Conservation (phyloP, 2,329 filamentous ascomycete genomes). For the Ophiostoma angusticollis region DNA sequence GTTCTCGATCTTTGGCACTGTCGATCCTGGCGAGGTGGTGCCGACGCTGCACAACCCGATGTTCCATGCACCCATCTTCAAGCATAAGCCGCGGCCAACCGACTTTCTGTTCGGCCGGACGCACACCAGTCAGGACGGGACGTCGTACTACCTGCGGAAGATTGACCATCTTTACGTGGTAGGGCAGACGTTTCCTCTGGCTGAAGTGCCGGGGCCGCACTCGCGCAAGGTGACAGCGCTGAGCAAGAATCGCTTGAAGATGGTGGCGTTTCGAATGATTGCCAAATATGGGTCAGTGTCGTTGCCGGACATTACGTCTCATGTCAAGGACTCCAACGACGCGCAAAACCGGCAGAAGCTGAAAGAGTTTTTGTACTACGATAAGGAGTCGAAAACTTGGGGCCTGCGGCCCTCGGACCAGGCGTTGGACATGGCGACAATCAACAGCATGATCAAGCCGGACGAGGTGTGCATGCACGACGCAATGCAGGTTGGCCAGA, state of each 20-base stretch:
- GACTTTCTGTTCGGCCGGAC: slow-evolving; percentile 83
- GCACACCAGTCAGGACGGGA: slow-evolving; percentile 65
- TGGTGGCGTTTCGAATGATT: slow-evolving; percentile 85
- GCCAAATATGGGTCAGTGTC: slow-evolving; percentile 60
- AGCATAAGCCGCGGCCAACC: slow-evolving; percentile 60
- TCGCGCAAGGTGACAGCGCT: slow-evolving; percentile 92
- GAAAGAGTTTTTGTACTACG: slow-evolving; percentile 88
- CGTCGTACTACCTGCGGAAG: slow-evolving; percentile 70
- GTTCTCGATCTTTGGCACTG: slow-evolving; percentile 87
- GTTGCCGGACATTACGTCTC: slow-evolving; percentile 75
- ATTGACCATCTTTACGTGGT: slow-evolving; percentile 86
- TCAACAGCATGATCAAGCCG: slow-evolving; percentile 82
- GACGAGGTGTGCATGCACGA: slow-evolving; percentile 92
- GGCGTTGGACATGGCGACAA: slow-evolving; percentile 65
- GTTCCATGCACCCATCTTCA: slow-evolving; percentile 89
- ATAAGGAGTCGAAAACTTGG: slow-evolving; percentile 83
- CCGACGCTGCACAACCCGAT: slow-evolving; percentile 89
- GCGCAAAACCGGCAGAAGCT: slow-evolving; percentile 94
- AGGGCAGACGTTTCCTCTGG: slow-evolving; percentile 82
- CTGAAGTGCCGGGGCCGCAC: slow-evolving; percentile 86
- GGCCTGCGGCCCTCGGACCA: slow-evolving; percentile 58
- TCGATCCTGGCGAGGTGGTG: slow-evolving; percentile 80
- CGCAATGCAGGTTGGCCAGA: slow-evolving; percentile 90
- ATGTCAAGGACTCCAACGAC: slow-evolving; percentile 86
- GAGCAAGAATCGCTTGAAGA: slow-evolving; percentile 93